These are phyloP conservation scores for Cichorium intybus DNA, from an alignment of 140 eudicot genomes.

Conservation along the genomic window DNA sequence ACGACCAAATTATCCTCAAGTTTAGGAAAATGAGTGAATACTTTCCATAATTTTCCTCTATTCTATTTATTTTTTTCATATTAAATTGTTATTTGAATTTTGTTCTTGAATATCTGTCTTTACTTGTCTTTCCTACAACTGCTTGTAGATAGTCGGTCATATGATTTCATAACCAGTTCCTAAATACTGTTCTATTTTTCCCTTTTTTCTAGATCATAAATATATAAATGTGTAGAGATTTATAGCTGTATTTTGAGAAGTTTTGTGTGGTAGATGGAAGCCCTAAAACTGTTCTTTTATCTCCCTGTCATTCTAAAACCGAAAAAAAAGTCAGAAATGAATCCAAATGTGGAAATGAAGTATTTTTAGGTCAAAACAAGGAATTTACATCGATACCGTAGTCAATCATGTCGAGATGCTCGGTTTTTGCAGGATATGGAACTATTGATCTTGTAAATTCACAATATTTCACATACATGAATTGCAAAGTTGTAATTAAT, in stretches of 20 bases:
- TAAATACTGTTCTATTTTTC: constrained; percentile 6
- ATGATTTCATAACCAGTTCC: neutral
- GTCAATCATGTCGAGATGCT: constrained; percentile 66
- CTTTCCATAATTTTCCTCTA: neutral
- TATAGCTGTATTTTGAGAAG: constrained; percentile 88
- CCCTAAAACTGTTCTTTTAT: constrained; percentile 74
- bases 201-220: constrained; percentile 29
- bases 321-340: constrained; percentile 39
- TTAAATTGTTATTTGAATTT: neutral
- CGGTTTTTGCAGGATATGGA: constrained; percentile 94
- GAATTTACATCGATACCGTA: constrained; percentile 57
- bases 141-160: constrained; percentile 9
- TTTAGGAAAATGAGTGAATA: constrained; percentile 4
- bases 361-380: constrained; percentile 23
- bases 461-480: neutral
- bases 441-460: constrained; percentile 67
- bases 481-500: too few species aligned
- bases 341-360: constrained; percentile 36
- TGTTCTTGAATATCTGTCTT: neutral
- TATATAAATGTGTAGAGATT: constrained; percentile 42
- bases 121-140: constrained; percentile 1
- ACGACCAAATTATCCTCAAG: neutral
- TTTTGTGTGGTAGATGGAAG: constrained; percentile 82
- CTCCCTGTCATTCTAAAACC: constrained; percentile 43
- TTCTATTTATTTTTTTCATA: neutral